A percentile compares a stretch with the other conserved stretches of the same genome.
Conservation (phyloP, 306 rosid genomes). For the Begonia peltatifolia region DNA sequence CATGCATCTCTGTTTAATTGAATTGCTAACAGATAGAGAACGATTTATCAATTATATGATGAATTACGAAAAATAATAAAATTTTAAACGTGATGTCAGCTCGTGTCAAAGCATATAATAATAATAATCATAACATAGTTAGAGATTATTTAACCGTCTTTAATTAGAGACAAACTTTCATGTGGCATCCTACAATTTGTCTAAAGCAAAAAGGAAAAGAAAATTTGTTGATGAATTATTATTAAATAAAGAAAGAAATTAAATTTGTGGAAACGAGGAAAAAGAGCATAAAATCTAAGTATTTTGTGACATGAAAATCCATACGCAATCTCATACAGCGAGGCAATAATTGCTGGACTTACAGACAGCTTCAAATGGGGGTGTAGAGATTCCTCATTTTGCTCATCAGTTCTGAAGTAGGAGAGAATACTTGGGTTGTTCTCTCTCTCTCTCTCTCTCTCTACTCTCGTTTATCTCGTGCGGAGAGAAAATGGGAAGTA, state of each 20-base stretch:
- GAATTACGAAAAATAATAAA: no score
- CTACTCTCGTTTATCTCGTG: conserved; percentile 6
- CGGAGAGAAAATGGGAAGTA: conserved; percentile 36
- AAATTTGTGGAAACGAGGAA: conserved; percentile 25
- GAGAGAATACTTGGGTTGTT: conserved; percentile 30
- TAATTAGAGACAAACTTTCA: no score
- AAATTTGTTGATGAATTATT: no score
- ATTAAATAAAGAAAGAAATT: not conserved
- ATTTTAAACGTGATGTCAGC: no score
- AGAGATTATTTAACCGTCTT: no score
- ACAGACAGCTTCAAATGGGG: conserved; percentile 35
- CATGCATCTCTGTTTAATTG: no score
- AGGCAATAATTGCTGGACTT: conserved; percentile 54
- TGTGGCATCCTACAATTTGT: no score
- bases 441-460: conserved; percentile 7
- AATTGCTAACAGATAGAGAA: no score
- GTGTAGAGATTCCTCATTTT: conserved; percentile 46
- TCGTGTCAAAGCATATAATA: no score
- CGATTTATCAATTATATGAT: no score
- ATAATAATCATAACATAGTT: no score
- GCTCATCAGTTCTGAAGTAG: conserved; percentile 10
- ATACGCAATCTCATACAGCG: conserved; percentile 97
- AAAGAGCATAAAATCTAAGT: conserved; percentile 47
- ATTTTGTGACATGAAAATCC: conserved; percentile 41
- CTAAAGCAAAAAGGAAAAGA: no score